These are phyloP conservation scores for Ogataea neopini DNA, from an alignment of 805 yeast species.

Conservation along the genomic window DNA sequence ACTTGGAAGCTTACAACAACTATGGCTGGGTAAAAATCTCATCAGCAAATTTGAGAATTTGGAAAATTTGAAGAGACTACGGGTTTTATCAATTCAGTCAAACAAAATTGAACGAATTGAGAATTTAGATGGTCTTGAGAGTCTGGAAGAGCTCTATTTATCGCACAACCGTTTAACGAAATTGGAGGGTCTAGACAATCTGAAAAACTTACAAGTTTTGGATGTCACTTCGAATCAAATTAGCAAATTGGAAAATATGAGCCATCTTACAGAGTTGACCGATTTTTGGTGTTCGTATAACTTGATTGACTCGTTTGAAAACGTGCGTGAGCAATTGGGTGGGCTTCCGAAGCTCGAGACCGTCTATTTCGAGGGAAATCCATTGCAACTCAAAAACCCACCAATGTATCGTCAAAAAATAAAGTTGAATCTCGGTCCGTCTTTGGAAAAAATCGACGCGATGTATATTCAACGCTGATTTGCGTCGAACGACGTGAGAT, in stretches of 20 bases:
- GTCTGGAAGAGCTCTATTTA: constrained; percentile 82
- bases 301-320: constrained; percentile 63
- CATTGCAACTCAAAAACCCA: constrained; percentile 70
- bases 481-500: neutral
- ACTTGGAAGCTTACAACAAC: constrained; percentile 60
- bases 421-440: constrained; percentile 67
- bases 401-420: constrained; percentile 85
- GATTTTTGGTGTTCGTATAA: constrained; percentile 95
- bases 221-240: constrained; percentile 82
- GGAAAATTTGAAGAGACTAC: constrained; percentile 56
- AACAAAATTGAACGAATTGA: constrained; percentile 77
- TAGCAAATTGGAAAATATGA: constrained; percentile 58
- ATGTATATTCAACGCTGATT: constrained; percentile 47
- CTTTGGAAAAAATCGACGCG: constrained; percentile 86
- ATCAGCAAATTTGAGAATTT: constrained; percentile 68
- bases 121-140: constrained; percentile 70
- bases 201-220: constrained; percentile 63
- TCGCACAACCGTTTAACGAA: constrained; percentile 78
- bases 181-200: constrained; percentile 77
- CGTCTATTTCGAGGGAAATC: constrained; percentile 93
- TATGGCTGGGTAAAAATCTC: constrained; percentile 92
- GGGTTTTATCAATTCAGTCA: constrained; percentile 84
- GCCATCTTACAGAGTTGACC: constrained; percentile 68
- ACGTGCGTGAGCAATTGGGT: constrained; percentile 66
- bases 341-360: constrained; percentile 69